phyloP scores from a whole-genome alignment of 2,329 filamentous ascomycete species.

The Talaromyces piceae region DNA sequence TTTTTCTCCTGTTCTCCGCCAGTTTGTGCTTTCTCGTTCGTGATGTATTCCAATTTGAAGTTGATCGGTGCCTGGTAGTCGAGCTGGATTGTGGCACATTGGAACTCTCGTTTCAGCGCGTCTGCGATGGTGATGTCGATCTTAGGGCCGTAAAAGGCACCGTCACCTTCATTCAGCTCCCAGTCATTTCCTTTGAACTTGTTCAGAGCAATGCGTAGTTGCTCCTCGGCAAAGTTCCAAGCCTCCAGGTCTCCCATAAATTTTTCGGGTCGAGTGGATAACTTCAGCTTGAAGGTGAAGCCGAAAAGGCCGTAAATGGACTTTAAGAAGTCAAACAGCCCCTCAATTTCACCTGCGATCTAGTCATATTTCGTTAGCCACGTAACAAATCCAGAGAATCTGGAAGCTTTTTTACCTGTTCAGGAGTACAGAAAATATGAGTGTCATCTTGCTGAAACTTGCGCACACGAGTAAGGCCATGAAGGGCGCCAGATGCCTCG shows the following conservation, averaged over 20 bases:
- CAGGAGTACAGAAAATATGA: slow-evolving; percentile 87
- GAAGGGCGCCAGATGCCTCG: slow-evolving; percentile 85
- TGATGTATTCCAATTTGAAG: slow-evolving; percentile 83
- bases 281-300: slow-evolving; percentile 86
- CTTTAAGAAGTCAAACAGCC: slow-evolving; percentile 78
- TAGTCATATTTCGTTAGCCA: slow-evolving; percentile 17
- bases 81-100: slow-evolving; percentile 90
- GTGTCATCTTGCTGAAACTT: slow-evolving; percentile 95
- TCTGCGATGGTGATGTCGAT: slow-evolving; percentile 95
- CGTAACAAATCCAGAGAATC: background rate
- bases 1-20: slow-evolving; percentile 1
- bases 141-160: slow-evolving; percentile 97
- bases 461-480: slow-evolving; percentile 82
- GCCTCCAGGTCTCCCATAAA: slow-evolving; percentile 78
- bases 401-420: slow-evolving; percentile 47
- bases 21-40: slow-evolving; percentile 48
- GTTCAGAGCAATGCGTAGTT: slow-evolving; percentile 70
- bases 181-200: slow-evolving; percentile 69
- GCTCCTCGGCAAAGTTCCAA: slow-evolving; percentile 82
- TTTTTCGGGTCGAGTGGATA: slow-evolving; percentile 85
- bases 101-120: slow-evolving; percentile 73
- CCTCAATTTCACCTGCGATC: slow-evolving; percentile 67
- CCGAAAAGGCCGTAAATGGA: slow-evolving; percentile 75
- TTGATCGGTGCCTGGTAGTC: slow-evolving; percentile 81
- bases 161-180: slow-evolving; percentile 90